Base-by-base conservation (phyloP, 495 filamentous ascomycete species). In the Halenospora varia region DNA sequence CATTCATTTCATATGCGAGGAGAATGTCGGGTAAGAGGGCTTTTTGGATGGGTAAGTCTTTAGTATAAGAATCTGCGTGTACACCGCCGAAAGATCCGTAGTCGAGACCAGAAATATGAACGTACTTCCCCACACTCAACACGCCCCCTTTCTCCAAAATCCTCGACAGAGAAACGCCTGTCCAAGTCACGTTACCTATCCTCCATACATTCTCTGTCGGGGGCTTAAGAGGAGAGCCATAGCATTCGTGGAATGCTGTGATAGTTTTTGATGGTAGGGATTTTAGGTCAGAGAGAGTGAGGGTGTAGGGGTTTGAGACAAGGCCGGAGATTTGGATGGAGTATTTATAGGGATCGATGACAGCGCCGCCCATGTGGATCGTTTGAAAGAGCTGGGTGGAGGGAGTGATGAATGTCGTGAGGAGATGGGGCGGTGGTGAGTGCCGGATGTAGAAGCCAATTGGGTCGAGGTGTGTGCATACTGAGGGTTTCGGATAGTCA, bases 1-100 rank as follows among this genome's bases (percentile, higher is more conserved):
- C 50, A 18, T 52, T 52, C 50, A 52, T 52, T 26, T 41, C 50
- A 52, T 52, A 52, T 20, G 50, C 50, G 11, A 52, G 25, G 17
- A 52, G 40, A 15, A 52, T 26, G 35, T 52, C 50, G 11, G 24
- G 25, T 9, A 26, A 52, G 3, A 41, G 25, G 2, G 50, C 50
- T 41, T 52, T 52, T 23, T 6, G 4, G 17, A 52, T 35, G 35
- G 50, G 50, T 39, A 52, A 26, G 40, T 52, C 50, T 23, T 52
- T 52, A 13, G 35, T 24, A 23, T 52, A 52, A 18, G 25, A 17
- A 52, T 52, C 50, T 23, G 50, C 26, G 13, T 23, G 9, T 3
- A 52, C 19, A 23, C 26, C 50, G 25, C n/a, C 24, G 22, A 52
- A 52, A 4, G 35, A 17, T 9, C 50, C 50, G 26, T 18, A 52